phyloP scores from a whole-genome alignment of 83 land plant species.

The Thuja plicata region DNA sequence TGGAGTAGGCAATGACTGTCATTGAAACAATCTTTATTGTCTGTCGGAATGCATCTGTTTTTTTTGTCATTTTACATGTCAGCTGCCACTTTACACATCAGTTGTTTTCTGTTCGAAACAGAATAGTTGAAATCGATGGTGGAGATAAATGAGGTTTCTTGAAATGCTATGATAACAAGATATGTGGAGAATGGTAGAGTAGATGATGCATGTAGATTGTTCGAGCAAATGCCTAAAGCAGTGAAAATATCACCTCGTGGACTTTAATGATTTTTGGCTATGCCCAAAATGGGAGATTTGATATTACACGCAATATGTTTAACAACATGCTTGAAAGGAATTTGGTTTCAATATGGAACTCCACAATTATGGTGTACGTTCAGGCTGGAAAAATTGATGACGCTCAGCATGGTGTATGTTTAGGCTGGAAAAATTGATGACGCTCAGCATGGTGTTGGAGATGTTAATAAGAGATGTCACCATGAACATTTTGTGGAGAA shows the following conservation, averaged over 20 bases:
- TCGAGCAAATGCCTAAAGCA: constrained; percentile 1
- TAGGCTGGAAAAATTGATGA: too few species aligned
- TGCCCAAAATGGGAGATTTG: neutral
- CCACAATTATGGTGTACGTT: constrained; percentile 8
- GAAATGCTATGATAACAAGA: constrained; percentile 18
- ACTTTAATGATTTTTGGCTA: constrained; percentile 2
- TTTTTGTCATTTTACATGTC: too few species aligned
- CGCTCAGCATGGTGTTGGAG: too few species aligned
- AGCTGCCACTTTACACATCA: too few species aligned
- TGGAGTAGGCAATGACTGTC: too few species aligned
- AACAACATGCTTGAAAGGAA: constrained; percentile 3
- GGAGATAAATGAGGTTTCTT: constrained; percentile 12
- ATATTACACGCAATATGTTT: neutral
- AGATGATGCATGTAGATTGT: neutral
- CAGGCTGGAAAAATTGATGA: constrained; percentile 9
- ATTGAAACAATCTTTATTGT: too few species aligned
- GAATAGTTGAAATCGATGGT: neutral
- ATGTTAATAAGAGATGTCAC: too few species aligned
- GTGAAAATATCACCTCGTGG: neutral
- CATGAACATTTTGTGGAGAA: too few species aligned
- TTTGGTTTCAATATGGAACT: constrained; percentile 7
- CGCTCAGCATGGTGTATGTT: too few species aligned
- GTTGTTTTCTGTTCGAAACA: too few species aligned
- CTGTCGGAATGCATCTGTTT: too few species aligned
- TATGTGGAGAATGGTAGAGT: constrained; percentile 13